These are phyloP conservation scores for Sarcodon aspratus DNA, from an alignment of 768 basidiomycete species.

Conservation along the genomic window DNA sequence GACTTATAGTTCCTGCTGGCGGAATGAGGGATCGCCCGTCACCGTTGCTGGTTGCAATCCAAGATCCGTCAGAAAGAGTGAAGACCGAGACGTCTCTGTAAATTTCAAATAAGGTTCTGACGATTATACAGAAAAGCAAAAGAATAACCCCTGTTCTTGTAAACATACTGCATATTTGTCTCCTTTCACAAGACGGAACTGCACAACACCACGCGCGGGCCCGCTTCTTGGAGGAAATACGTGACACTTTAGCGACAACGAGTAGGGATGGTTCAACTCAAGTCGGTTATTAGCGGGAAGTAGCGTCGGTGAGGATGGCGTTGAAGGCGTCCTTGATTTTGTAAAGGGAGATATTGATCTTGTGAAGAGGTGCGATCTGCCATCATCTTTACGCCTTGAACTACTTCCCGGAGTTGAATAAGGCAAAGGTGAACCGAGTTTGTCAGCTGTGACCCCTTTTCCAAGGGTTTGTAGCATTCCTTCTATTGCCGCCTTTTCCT, in stretches of 20 bases:
- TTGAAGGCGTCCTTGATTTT: slow-evolving; percentile 7
- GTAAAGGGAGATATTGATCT: slow-evolving; percentile 11
- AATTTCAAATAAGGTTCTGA: background rate
- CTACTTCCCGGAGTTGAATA: slow-evolving; percentile 5
- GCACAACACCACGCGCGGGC: slow-evolving; percentile 26
- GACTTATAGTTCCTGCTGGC: slow-evolving; percentile 23
- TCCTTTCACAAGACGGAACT: slow-evolving; percentile 34
- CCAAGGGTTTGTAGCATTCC: slow-evolving; percentile 19
- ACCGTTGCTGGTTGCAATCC: slow-evolving; percentile 19
- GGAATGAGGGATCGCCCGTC: slow-evolving; percentile 15
- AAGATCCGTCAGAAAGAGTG: slow-evolving; percentile 38
- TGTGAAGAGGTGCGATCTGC: slow-evolving; percentile 3
- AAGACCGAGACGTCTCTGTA: slow-evolving; percentile 43
- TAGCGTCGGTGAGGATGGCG: slow-evolving; percentile 16
- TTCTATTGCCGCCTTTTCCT: slow-evolving; percentile 21
- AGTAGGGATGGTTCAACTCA: slow-evolving; percentile 17
- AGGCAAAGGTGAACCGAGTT: slow-evolving; percentile 3
- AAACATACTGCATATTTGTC: slow-evolving; percentile 37
- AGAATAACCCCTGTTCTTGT: slow-evolving; percentile 52
- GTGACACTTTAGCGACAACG: slow-evolving; percentile 16
- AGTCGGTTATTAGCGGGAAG: slow-evolving; percentile 3
- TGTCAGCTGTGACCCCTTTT: slow-evolving; percentile 15
- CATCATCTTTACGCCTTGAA: slow-evolving; percentile 17
- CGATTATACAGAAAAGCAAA: background rate
- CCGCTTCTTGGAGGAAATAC: slow-evolving; percentile 37